Conservation (phyloP, 176 grass and related monocot species). For the Raddia distichophylla region DNA sequence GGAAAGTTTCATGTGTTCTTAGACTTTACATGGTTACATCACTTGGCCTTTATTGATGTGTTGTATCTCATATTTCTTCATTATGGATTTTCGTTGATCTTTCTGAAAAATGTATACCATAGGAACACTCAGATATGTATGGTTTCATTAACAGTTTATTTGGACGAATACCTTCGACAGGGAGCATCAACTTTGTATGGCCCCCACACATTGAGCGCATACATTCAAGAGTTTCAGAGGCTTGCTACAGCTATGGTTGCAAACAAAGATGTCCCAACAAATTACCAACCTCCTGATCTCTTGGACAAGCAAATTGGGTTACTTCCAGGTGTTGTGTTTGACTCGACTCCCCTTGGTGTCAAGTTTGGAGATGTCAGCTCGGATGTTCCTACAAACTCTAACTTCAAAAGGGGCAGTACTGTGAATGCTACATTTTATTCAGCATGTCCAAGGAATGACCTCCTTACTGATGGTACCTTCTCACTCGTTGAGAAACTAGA, state of each 20-base stretch:
- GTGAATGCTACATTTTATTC: slow-evolving; percentile 90
- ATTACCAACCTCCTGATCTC: slow-evolving; percentile 72
- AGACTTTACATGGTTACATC: background rate
- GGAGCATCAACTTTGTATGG: slow-evolving; percentile 92
- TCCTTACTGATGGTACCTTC: slow-evolving; percentile 76
- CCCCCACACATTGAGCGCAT: slow-evolving; percentile 91
- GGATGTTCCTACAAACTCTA: slow-evolving; percentile 71
- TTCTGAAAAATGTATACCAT: background rate
- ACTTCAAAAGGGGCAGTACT: slow-evolving; percentile 61
- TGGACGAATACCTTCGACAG: slow-evolving; percentile 41
- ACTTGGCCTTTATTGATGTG: background rate
- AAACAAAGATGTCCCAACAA: slow-evolving; percentile 58
- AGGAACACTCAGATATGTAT: background rate
- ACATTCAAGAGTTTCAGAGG: slow-evolving; percentile 94
- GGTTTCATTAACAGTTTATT: slow-evolving; percentile 16
- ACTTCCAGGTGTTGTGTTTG: slow-evolving; percentile 70
- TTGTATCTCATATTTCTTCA: slow-evolving; percentile 14
- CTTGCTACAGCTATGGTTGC: slow-evolving; percentile 71
- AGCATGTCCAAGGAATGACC: slow-evolving; percentile 93
- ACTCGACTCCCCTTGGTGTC: slow-evolving; percentile 63
- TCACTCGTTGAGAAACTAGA: slow-evolving; percentile 75
- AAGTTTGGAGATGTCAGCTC: slow-evolving; percentile 75
- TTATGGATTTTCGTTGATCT: background rate
- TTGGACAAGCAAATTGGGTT: slow-evolving; percentile 86
- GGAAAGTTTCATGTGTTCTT: background rate